Percentiles rank a stretch among this genome's conserved stretches.
phyloP scores from a whole-genome alignment of 2,329 filamentous ascomycete genomes.

The Eutypa lata region DNA sequence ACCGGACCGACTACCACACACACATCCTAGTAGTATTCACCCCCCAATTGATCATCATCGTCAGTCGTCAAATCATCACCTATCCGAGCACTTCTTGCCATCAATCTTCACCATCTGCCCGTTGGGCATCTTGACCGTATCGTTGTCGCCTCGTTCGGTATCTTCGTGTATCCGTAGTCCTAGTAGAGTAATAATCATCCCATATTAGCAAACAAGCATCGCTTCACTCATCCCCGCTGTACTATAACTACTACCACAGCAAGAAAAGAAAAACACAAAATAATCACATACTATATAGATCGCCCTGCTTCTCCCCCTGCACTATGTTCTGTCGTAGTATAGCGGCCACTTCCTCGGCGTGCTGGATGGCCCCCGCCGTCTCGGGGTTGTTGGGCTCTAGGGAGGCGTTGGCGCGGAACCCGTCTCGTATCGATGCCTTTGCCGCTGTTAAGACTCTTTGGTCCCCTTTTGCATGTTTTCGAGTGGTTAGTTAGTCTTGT shows the following conservation, averaged over 20 bases:
- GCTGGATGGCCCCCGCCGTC: constrained; percentile 62
- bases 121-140: constrained; percentile 70
- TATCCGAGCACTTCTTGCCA: constrained; percentile 27
- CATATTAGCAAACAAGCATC: too few relatives aligned
- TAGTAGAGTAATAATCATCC: constrained; percentile 32
- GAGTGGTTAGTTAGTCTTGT: not conserved
- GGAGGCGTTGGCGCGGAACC: constrained; percentile 67
- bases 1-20: too few relatives aligned
- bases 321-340: constrained; percentile 84
- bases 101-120: constrained; percentile 29
- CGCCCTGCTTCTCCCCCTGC: constrained; percentile 63
- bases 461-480: constrained; percentile 63
- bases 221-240: too few relatives aligned
- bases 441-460: constrained; percentile 65
- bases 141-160: constrained; percentile 90
- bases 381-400: constrained; percentile 57
- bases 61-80: constrained; percentile 7
- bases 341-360: constrained; percentile 78
- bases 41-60: too few relatives aligned
- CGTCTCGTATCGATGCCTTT: constrained; percentile 65
- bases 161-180: constrained; percentile 86
- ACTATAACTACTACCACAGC: too few relatives aligned
- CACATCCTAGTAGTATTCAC: too few relatives aligned
- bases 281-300: constrained; percentile 57
- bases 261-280: not conserved